Conservation (phyloP, 2,329 filamentous ascomycete genomes). For the Aureobasidium uvarum region DNA sequence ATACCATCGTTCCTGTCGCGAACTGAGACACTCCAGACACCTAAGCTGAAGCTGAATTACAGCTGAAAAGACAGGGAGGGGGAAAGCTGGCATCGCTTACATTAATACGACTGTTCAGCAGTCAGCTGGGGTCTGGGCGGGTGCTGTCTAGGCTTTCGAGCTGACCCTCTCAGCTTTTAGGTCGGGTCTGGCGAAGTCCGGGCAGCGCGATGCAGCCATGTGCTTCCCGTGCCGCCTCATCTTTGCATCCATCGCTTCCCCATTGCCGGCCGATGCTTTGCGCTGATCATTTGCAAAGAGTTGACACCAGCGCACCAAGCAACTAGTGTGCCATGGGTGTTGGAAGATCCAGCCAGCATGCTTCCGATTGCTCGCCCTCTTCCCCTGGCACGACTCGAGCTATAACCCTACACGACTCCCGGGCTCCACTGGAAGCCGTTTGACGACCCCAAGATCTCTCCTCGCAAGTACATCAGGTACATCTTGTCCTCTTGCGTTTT, state of each 20-base stretch:
- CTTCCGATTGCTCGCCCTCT: background rate
- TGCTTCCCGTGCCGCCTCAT: slow-evolving; percentile 3
- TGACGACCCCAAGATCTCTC: slow-evolving; percentile 4
- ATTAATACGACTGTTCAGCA: background rate
- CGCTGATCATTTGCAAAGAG: slow-evolving; percentile 7
- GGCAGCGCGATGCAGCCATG: slow-evolving; percentile 6
- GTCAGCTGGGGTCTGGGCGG: background rate
- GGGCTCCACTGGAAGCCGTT: slow-evolving; percentile 12
- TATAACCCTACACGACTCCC: slow-evolving; percentile 13
- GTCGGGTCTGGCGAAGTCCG: slow-evolving; percentile 12
- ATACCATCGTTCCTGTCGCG: background rate
- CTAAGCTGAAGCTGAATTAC: background rate
- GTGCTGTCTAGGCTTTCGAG: slow-evolving; percentile 6
- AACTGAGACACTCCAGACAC: background rate
- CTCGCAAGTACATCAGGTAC: slow-evolving; percentile 2
- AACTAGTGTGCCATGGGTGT: slow-evolving; percentile 2
- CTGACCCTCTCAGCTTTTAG: slow-evolving; percentile 2
- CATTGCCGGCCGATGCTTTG: slow-evolving; percentile 3
- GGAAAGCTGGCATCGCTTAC: background rate
- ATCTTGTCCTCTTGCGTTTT: slow-evolving; percentile 20
- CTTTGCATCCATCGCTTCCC: slow-evolving; percentile 13
- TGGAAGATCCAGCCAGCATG: slow-evolving; percentile 9
- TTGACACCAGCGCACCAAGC: slow-evolving; percentile 16
- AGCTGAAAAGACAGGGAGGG: background rate
- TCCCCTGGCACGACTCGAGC: slow-evolving; percentile 7